Evolutionary conservation across 768 basidiomycete genomes (phyloP), one percentile per base, ranked within the genome.

Genomic region (Tubosaeta sp.): DNA sequence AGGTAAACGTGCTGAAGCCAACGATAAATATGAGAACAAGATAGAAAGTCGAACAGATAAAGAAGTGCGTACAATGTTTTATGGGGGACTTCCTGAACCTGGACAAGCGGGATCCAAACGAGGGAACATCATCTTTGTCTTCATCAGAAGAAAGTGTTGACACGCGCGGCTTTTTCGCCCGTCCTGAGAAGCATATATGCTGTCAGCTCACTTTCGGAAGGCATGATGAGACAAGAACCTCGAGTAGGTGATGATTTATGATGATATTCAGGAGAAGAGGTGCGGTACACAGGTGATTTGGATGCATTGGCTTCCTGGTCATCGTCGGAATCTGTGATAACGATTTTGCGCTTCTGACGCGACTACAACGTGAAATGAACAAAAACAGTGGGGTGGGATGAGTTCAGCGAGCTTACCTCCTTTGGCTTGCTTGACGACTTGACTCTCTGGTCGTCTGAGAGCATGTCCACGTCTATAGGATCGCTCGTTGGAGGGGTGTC

Each of bases 401-500:
- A 48, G 38, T 25, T 38, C 38, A 35, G 45, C 8, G 29, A 48
- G 59, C 72, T 51, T 53, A 78, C 78, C 48, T 56, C 68, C 65
- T 43, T 65, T 63, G 50, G 52, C 56, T 59, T 55, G 43, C 63
- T 59, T 17, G 65, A 62, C 25, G 73, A 70, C 19, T 76, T 77
- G 38, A 77, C 79, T 12, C 75, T 11, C 16, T 53, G 79, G 2
- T 67, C 58, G 31, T 76, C 78, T 8, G 75, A 76, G 45, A 83
- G 56, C 82, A 88, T 84, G 63, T 90, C 88, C 10, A 91, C 77
- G 57, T 91, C 88, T 51, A 90, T 79, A 27, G 80, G 75, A 51
- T 91, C 87, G 57, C 88, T 91, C 3, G 87, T 87, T 0, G 88
- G 88, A 26, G 89, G 88, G 2, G 86, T 88, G 14, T 79, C 77